These are phyloP conservation scores for Ligustrum vulgare DNA, from an alignment of 257 asterid genomes.

Conservation along the genomic window DNA sequence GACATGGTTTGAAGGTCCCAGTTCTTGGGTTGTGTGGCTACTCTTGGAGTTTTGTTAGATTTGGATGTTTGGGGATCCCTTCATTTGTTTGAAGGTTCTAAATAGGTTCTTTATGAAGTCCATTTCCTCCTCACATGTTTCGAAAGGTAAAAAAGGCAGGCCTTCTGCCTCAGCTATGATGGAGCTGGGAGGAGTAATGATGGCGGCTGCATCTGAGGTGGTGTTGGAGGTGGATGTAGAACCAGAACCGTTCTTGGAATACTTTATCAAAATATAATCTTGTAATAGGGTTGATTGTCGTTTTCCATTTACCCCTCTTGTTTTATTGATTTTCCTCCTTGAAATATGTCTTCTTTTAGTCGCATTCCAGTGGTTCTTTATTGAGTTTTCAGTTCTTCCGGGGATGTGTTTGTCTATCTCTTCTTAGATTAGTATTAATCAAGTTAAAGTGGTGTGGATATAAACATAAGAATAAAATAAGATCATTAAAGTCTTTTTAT, in stretches of 20 bases:
- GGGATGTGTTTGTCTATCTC: conserved; percentile 64
- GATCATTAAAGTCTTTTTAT: too few relatives aligned
- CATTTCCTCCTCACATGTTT: conserved; percentile 50
- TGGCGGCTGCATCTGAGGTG: background rate
- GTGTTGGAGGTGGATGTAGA: conserved; percentile 1
- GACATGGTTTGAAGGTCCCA: too few relatives aligned
- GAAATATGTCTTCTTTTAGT: conserved; percentile 57
- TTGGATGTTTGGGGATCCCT: too few relatives aligned
- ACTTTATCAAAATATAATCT: conserved; percentile 47
- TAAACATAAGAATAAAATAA: too few relatives aligned
- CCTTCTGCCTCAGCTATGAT: conserved; percentile 19
- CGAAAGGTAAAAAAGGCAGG: conserved; percentile 35
- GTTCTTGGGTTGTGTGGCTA: too few relatives aligned
- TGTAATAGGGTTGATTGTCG: conserved; percentile 45
- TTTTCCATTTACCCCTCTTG: conserved; percentile 21
- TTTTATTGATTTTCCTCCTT: conserved; percentile 38
- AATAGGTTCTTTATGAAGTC: conserved; percentile 51
- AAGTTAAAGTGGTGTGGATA: too few relatives aligned
- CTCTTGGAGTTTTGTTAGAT: too few relatives aligned
- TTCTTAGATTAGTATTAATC: too few relatives aligned
- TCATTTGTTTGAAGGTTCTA: too few relatives aligned
- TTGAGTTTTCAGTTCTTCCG: conserved; percentile 75
- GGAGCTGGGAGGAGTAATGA: conserved; percentile 12
- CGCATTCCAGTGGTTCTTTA: conserved; percentile 90
- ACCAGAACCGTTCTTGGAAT: conserved; percentile 7